A percentile compares a stretch with the other conserved stretches of the same genome.
These are phyloP conservation scores for Tuber aestivum DNA, from an alignment of 495 filamentous ascomycete genomes.

Conservation along the genomic window DNA sequence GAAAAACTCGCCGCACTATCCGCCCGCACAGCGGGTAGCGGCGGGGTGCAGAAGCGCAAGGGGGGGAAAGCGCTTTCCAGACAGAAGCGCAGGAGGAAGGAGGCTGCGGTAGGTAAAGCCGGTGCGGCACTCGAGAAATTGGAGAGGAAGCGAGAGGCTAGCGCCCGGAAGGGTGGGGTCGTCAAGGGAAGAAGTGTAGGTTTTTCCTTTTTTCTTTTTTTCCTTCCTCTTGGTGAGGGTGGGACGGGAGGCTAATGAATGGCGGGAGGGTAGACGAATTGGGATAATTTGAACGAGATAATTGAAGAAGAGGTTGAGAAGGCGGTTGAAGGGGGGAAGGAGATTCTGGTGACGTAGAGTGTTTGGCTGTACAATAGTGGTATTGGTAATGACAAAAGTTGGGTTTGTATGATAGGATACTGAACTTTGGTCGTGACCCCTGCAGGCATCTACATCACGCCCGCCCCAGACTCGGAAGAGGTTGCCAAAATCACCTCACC, in stretches of 20 bases:
- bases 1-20: conserved; percentile 61
- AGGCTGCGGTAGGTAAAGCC: conserved; percentile 76
- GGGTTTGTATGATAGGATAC: background rate
- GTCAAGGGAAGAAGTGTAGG: conserved; percentile 81
- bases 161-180: conserved; percentile 71
- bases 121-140: conserved; percentile 85
- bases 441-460: background rate
- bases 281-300: conserved; percentile 32
- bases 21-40: conserved; percentile 55
- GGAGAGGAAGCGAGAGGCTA: conserved; percentile 87
- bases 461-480: background rate
- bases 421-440: background rate
- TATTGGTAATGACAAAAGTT: no score
- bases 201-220: conserved; percentile 60
- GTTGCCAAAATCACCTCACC: no score
- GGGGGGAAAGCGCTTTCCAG: conserved; percentile 64
- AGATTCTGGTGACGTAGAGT: conserved; percentile 61
- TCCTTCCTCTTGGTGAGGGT: conserved; percentile 46
- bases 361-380: no score
- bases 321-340: conserved; percentile 15
- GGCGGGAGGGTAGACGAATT: conserved; percentile 19
- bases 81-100: conserved; percentile 55
- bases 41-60: conserved; percentile 57
- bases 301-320: conserved; percentile 35
- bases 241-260: background rate